Evolutionary conservation across 2,329 filamentous ascomycete species (phyloP).

Genomic region (Penicillium freii): DNA sequence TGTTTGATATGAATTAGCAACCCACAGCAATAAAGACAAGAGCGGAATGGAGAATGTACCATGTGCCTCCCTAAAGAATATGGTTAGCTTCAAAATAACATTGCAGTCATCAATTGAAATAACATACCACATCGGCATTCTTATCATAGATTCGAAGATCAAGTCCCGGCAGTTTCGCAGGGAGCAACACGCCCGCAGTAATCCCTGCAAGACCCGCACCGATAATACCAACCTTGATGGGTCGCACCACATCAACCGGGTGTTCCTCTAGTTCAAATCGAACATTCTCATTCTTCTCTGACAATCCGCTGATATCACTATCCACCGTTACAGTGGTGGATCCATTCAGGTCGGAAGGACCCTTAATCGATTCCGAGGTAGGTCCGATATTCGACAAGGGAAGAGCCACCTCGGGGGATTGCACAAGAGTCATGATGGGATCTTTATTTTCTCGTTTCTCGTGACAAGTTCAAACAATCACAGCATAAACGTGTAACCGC

Average conservation of each 20-base stretch:
- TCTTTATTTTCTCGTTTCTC: background rate
- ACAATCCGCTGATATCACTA: conserved; percentile 2
- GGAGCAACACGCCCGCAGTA: conserved; percentile 63
- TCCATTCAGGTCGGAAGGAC: conserved; percentile 3
- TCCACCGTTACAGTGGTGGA: conserved; percentile 12
- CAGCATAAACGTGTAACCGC: background rate
- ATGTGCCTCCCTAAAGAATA: conserved; percentile 45
- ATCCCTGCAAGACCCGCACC: conserved; percentile 65
- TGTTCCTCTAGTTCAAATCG: conserved; percentile 43
- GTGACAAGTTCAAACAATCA: background rate
- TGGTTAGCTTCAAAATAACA: background rate
- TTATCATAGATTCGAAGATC: conserved; percentile 67
- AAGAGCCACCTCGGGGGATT: conserved; percentile 5
- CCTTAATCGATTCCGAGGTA: conserved; percentile 11
- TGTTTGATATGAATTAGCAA: conserved; percentile 17
- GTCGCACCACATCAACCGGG: conserved; percentile 50
- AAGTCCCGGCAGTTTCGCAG: conserved; percentile 66
- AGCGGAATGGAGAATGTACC: conserved; percentile 26
- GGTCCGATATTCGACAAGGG: conserved; percentile 8
- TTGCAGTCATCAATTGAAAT: background rate
- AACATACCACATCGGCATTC: conserved; percentile 62
- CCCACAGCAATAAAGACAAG: background rate
- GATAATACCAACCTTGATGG: conserved; percentile 58
- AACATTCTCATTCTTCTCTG: conserved; percentile 10
- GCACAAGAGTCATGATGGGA: conserved; percentile 16